These are phyloP conservation scores for Pugionium dolabratum DNA, from an alignment of 345 rosid species.

Conservation along the genomic window DNA sequence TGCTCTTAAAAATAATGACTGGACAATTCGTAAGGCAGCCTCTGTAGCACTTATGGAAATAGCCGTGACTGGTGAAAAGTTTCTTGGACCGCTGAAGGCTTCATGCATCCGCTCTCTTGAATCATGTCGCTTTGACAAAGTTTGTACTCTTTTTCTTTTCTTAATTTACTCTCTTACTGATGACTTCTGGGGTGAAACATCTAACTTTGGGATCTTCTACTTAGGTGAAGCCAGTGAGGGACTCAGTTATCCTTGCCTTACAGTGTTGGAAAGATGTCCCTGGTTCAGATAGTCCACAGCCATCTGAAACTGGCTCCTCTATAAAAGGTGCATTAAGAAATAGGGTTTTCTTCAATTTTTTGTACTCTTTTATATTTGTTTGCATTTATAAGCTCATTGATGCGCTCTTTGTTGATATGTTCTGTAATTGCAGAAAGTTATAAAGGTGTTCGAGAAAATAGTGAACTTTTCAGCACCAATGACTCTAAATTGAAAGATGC, in stretches of 20 bases:
- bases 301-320: slow-evolving; percentile 77
- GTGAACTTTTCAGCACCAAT: slow-evolving; percentile 56
- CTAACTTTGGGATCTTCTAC: slow-evolving; percentile 31
- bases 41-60: slow-evolving; percentile 71
- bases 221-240: slow-evolving; percentile 97
- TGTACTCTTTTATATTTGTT: background rate
- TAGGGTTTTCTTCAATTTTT: background rate
- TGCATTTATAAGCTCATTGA: slow-evolving; percentile 9
- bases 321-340: slow-evolving; percentile 57
- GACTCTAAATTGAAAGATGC: slow-evolving; percentile 54
- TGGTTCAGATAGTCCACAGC: slow-evolving; percentile 63
- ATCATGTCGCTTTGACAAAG: slow-evolving; percentile 97
- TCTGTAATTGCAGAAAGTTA: slow-evolving; percentile 56
- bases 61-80: slow-evolving; percentile 68
- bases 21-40: slow-evolving; percentile 96
- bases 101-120: slow-evolving; percentile 77
- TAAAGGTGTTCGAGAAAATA: slow-evolving; percentile 52
- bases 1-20: slow-evolving; percentile 72
- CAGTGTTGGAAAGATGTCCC: slow-evolving; percentile 78
- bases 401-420: slow-evolving; percentile 13
- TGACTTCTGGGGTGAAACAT: slow-evolving; percentile 10
- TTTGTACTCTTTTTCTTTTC: slow-evolving; percentile 22
- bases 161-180: slow-evolving; percentile 16
- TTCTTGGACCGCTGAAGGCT: slow-evolving; percentile 65
- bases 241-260: slow-evolving; percentile 67